phyloP scores from a whole-genome alignment of 306 rosid species.

The Ormosia semicastrata region DNA sequence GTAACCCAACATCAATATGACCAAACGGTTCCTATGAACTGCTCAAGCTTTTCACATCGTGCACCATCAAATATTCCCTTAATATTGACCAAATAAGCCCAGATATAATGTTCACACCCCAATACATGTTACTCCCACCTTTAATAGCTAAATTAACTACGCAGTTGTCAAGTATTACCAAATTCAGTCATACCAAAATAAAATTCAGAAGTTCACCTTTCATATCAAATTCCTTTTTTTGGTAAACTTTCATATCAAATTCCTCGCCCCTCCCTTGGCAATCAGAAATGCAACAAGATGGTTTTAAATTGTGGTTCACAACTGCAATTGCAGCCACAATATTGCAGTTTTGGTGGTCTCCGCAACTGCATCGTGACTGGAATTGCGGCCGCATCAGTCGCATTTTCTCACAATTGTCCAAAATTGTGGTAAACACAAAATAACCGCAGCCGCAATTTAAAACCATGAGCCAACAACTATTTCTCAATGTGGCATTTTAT shows the following conservation, averaged over 20 bases:
- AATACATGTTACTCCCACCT: not conserved
- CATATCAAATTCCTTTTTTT: not conserved
- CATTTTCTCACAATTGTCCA: too few relatives aligned
- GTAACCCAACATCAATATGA: not conserved
- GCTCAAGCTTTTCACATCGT: not conserved
- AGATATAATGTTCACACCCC: not conserved
- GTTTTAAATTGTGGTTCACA: too few relatives aligned
- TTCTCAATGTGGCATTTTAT: too few relatives aligned
- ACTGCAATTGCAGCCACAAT: too few relatives aligned
- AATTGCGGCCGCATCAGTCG: too few relatives aligned
- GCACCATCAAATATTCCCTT: not conserved
- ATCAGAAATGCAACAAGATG: too few relatives aligned
- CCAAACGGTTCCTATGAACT: not conserved
- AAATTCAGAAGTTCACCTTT: not conserved
- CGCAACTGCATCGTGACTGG: too few relatives aligned
- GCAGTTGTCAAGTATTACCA: not conserved
- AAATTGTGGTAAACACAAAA: too few relatives aligned
- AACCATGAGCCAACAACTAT: too few relatives aligned
- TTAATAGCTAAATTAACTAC: not conserved
- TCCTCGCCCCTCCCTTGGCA: not conserved
- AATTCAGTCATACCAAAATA: not conserved
- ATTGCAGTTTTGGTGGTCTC: too few relatives aligned
- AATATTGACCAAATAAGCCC: not conserved
- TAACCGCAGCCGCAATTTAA: too few relatives aligned
- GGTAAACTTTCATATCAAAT: not conserved